Evolutionary conservation across 768 basidiomycete species (phyloP).

Genomic region (Lactarius evosmus): DNA sequence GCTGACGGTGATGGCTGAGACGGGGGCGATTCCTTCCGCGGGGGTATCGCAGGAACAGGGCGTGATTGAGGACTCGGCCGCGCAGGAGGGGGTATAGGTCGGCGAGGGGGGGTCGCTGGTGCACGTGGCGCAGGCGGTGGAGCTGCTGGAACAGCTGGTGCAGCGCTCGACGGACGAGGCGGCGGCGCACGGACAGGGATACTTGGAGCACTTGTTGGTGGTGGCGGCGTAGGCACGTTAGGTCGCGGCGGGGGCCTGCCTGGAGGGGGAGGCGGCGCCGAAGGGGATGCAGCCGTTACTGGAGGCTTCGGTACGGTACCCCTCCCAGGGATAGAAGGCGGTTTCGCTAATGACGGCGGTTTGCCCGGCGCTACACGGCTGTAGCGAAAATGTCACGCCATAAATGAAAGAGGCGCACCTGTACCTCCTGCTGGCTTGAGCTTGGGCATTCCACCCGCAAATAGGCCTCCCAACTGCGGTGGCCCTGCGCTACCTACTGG

Average conservation of each 20-base stretch:
- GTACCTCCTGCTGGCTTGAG: constrained; percentile 69
- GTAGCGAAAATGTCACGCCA: background rate
- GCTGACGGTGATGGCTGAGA: constrained; percentile 24
- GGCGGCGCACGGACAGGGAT: constrained; percentile 31
- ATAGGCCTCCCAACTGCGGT: constrained; percentile 79
- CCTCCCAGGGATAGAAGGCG: constrained; percentile 37
- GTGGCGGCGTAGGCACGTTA: constrained; percentile 26
- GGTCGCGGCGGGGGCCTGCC: constrained; percentile 28
- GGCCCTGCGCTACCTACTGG: constrained; percentile 46
- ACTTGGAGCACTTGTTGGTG: constrained; percentile 27
- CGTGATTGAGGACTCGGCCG: constrained; percentile 34
- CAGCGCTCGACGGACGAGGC: constrained; percentile 38
- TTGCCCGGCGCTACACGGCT: constrained; percentile 28
- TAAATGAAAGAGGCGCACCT: constrained; percentile 8
- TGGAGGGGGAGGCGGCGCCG: constrained; percentile 34
- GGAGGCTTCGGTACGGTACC: constrained; percentile 34
- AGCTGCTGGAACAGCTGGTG: constrained; percentile 31
- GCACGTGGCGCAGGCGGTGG: constrained; percentile 28
- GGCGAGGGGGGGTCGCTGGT: constrained; percentile 40
- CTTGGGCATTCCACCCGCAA: constrained; percentile 91
- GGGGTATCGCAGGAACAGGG: constrained; percentile 30
- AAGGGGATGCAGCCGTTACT: constrained; percentile 27
- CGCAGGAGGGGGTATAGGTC: constrained; percentile 36
- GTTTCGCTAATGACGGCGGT: constrained; percentile 21
- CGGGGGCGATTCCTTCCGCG: constrained; percentile 28